These are phyloP conservation scores for Tulasnella sp. DNA, from an alignment of 768 basidiomycete species.

Conservation along the genomic window DNA sequence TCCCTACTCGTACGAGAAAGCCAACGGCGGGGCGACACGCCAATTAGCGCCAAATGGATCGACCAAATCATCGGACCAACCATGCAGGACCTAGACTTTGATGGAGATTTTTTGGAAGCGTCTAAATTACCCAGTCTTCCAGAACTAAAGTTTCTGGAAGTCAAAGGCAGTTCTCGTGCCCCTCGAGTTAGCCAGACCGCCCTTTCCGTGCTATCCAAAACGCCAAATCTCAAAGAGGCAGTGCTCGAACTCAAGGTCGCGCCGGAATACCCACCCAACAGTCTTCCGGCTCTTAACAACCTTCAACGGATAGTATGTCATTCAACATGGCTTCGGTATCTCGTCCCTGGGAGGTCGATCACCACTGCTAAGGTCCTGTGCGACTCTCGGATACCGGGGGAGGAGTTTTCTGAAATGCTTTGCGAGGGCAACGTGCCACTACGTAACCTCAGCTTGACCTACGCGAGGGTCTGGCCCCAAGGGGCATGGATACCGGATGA, in stretches of 20 bases:
- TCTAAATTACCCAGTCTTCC: background rate
- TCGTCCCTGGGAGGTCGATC: background rate
- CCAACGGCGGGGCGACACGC: background rate
- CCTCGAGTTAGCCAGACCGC: background rate
- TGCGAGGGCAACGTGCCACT: background rate
- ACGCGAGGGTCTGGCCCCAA: background rate
- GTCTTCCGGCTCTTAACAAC: background rate
- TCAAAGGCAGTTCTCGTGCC: background rate
- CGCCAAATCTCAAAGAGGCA: background rate
- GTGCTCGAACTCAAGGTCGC: background rate
- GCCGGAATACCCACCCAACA: background rate
- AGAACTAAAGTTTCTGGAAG: background rate
- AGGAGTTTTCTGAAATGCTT: background rate
- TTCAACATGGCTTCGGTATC: background rate
- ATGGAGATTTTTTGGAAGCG: background rate
- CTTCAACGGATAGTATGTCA: background rate
- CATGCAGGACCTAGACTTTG: background rate
- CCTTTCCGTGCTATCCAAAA: background rate
- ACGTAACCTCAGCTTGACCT: background rate
- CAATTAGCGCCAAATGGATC: background rate
- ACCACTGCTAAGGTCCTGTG: background rate
- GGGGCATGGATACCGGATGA: background rate
- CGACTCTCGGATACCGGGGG: background rate
- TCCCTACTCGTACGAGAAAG: background rate
- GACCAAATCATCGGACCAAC: background rate